These are phyloP conservation scores for Talaromyces pinophilus DNA, from an alignment of 2,329 filamentous ascomycete genomes.

Conservation along the genomic window DNA sequence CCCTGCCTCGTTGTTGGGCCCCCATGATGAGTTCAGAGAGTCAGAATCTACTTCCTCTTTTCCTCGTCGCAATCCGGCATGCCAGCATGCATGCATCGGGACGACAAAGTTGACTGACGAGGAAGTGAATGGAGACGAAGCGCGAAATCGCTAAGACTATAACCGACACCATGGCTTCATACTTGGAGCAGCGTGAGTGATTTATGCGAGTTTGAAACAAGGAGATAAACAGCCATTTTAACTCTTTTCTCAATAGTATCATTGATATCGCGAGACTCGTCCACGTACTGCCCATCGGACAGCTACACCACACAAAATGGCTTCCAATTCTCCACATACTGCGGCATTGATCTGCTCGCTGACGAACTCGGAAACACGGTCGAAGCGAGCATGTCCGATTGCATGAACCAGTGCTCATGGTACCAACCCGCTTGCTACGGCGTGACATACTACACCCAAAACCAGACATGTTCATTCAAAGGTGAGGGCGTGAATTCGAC, in stretches of 20 bases:
- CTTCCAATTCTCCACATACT: slow-evolving; percentile 11
- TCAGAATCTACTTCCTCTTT: neutral
- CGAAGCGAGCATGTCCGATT: slow-evolving; percentile 1
- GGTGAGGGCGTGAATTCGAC: neutral
- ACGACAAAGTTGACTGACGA: too few relatives aligned
- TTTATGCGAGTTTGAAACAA: neutral
- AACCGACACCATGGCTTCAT: neutral
- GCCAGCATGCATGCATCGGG: neutral
- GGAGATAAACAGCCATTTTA: neutral
- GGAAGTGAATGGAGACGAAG: neutral
- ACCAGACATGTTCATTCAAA: slow-evolving; percentile 16
- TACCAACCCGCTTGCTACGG: slow-evolving; percentile 14
- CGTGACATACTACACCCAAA: slow-evolving; percentile 18
- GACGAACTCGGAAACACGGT: neutral
- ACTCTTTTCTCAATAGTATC: neutral
- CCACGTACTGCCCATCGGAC: neutral
- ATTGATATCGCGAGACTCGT: neutral
- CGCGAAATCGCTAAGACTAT: neutral
- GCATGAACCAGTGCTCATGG: slow-evolving; percentile 15
- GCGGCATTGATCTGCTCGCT: slow-evolving; percentile 9
- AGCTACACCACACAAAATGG: slow-evolving; percentile 9
- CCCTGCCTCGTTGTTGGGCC: neutral
- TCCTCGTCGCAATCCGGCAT: neutral
- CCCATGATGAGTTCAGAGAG: neutral
- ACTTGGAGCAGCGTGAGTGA: neutral